Conservation (phyloP, 108 stramenopile species). For the Cafeteria roenbergensis region DNA sequence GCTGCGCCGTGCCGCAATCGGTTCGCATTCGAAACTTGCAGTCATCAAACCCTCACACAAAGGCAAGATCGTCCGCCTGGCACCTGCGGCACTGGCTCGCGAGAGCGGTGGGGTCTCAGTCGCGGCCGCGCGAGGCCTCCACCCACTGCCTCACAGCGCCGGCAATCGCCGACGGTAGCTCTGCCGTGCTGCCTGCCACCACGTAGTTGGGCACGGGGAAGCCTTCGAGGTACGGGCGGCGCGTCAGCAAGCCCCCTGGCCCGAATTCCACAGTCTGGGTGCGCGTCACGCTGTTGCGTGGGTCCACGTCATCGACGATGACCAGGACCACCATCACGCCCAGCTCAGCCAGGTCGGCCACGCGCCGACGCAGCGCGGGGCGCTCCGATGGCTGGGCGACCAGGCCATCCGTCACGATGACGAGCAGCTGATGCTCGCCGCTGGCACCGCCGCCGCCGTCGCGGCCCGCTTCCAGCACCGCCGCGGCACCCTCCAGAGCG, state of each 20-base stretch:
- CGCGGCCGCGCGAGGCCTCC: no score
- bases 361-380: slow-evolving; percentile 31
- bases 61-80: no score
- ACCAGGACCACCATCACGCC: slow-evolving; percentile 82
- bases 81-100: no score
- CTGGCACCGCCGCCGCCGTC: slow-evolving; percentile 6
- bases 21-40: no score
- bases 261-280: slow-evolving; percentile 81
- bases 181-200: no score
- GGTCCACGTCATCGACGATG: slow-evolving; percentile 65
- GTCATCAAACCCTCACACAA: no score
- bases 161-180: no score
- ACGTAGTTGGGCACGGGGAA: slow-evolving; percentile 97
- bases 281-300: slow-evolving; percentile 72
- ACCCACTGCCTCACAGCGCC: no score
- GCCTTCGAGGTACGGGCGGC: slow-evolving; percentile 82
- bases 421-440: slow-evolving; percentile 1
- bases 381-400: slow-evolving; percentile 2
- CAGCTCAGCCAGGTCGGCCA: slow-evolving; percentile 68
- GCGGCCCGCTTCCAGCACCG: slow-evolving; percentile 44
- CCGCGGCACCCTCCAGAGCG: slow-evolving; percentile 65
- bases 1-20: no score
- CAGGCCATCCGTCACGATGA: background rate
- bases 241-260: slow-evolving; percentile 70
- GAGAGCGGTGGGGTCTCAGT: no score